Base-by-base conservation (phyloP, 139 green algal genomes). In the Haematococcus lacustris region DNA sequence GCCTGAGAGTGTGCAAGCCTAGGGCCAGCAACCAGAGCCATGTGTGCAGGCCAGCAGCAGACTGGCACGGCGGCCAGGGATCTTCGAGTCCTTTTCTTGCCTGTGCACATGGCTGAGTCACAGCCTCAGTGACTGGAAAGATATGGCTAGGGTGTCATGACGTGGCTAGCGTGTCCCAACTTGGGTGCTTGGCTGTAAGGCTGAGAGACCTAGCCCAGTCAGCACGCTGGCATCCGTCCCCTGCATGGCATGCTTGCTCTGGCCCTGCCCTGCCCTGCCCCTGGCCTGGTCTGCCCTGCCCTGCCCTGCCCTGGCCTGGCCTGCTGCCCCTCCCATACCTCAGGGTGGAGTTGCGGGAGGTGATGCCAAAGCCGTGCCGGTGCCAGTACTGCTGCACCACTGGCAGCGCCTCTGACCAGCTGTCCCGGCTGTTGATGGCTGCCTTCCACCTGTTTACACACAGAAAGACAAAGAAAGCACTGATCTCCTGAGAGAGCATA, bases 351-450 rank as follows among this genome's bases (percentile, higher is more conserved):
- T 85, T 86, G 28, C 83, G 66, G 3, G 65, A 79, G 9, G 83
- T 88, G 47, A 88, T 78, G 32, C 83, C 83, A 76, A 85, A 88
- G n/a, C 83, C 83, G 63, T 88, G 78, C 32, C 64, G 61, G 59
- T 71, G 68, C 63, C 82, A 85, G 71, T 86, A 88, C 63, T 82
- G 68, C 47, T 53, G 37, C 67, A 88, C 53, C 53, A 85, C 39
- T 21, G 68, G 67, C 30, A 77, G 57, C n/a, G 78, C 83, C 63
- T 78, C 68, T 13, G 35, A 57, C 80, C 80, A 86, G 26, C 17
- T 25, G 37, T 80, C 74, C 62, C 85, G 81, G 68, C 71, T 76
- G 43, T 65, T 61, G 26, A 88, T 73, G n/a, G 59, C 71, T 0
- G 66, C 53, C 64, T 68, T 66, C 83, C 83, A 88, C n/a, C 69